Percentiles rank a stretch among this genome's conserved stretches.
phyloP scores from a whole-genome alignment of 305 asterid species.

The Rubia tinctorum region DNA sequence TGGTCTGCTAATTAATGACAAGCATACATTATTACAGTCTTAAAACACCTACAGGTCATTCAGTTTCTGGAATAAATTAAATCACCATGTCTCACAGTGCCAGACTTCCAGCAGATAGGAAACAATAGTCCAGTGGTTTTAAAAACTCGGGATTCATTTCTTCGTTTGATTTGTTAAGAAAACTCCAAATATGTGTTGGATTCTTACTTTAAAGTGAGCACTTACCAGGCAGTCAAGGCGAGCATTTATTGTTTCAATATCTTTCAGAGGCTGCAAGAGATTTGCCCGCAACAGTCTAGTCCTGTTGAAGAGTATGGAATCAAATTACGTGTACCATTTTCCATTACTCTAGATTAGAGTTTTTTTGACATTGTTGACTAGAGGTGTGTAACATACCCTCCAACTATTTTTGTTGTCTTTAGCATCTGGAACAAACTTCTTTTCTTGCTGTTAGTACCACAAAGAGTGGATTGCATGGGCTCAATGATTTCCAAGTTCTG shows the following conservation, averaged over 20 bases:
- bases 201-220: constrained; percentile 4
- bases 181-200: not conserved
- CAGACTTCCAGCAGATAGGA: constrained; percentile 2
- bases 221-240: constrained; percentile 93
- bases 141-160: not conserved
- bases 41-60: not conserved
- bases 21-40: not conserved
- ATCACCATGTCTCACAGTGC: not conserved
- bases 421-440: constrained; percentile 95
- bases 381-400: constrained; percentile 69
- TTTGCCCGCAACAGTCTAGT: constrained; percentile 96
- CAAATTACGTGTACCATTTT: not conserved
- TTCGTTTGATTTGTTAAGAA: not conserved
- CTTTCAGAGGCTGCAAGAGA: constrained; percentile 96
- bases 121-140: not conserved
- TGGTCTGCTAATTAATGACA: constrained; percentile 4
- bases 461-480: constrained; percentile 74
- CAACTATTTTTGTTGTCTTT: constrained; percentile 86
- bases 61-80: not conserved
- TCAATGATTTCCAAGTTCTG: constrained; percentile 96
- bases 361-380: constrained; percentile 19
- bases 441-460: constrained; percentile 77
- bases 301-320: constrained; percentile 38
- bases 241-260: constrained; percentile 85
- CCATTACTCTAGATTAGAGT: not conserved